phyloP scores from a whole-genome alignment of 202 grass and related monocot species.

The Digitaria exilis region DNA sequence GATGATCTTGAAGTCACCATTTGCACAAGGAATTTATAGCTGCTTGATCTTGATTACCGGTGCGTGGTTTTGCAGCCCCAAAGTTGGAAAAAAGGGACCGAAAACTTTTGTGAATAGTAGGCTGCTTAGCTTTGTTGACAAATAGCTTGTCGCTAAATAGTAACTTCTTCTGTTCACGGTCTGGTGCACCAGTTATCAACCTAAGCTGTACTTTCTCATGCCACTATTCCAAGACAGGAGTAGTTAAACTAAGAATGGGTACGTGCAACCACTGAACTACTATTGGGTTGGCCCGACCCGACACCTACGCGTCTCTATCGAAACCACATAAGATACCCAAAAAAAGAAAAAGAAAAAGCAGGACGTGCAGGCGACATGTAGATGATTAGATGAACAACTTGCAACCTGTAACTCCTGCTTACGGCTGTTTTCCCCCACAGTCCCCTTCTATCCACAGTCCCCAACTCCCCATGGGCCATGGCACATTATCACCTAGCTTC shows the following conservation, averaged over 20 bases:
- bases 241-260: neutral
- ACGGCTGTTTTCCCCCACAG: neutral
- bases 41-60: neutral
- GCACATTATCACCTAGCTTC: neutral
- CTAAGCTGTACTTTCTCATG: neutral
- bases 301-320: slow-evolving; percentile 12
- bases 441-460: neutral
- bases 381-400: slow-evolving; percentile 40
- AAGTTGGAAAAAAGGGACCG: neutral
- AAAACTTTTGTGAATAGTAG: neutral
- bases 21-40: neutral
- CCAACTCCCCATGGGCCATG: neutral
- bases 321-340: neutral
- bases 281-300: neutral
- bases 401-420: slow-evolving; percentile 24
- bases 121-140: neutral
- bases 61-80: neutral
- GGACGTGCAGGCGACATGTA: neutral
- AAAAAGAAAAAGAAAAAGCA: neutral
- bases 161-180: neutral
- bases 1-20: neutral
- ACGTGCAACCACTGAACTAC: slow-evolving; percentile 7
- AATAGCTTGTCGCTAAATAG: neutral
- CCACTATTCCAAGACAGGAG: neutral
- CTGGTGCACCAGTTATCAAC: neutral